Evolutionary conservation across 331 rosid genomes (phyloP).

Genomic region (Malus hybrid): DNA sequence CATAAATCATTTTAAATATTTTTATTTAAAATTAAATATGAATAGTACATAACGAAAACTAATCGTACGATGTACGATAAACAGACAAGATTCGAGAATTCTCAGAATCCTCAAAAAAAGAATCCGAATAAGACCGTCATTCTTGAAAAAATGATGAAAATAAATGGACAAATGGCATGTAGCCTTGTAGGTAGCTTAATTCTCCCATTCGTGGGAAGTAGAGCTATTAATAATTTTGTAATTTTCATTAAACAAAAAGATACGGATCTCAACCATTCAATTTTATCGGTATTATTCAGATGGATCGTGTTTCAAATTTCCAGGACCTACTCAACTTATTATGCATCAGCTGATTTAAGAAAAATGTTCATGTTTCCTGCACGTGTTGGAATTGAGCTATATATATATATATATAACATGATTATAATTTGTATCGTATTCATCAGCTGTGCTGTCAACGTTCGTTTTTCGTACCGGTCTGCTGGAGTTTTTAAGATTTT

Average conservation of each 20-base stretch:
- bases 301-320: not conserved
- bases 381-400: constrained; percentile 12
- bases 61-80: no score
- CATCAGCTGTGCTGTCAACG: no score
- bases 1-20: no score
- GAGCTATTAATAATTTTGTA: not conserved
- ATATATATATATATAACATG: no score
- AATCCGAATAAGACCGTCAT: no score
- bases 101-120: no score
- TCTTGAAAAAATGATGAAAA: not conserved
- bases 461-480: not conserved
- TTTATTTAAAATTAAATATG: no score
- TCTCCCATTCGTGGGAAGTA: constrained; percentile 10
- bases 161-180: not conserved
- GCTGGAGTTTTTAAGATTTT: not conserved
- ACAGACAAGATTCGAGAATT: no score
- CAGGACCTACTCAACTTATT: not conserved
- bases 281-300: not conserved
- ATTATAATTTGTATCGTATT: no score
- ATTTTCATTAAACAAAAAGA: not conserved
- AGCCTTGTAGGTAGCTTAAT: not conserved
- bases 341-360: not conserved
- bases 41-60: no score
- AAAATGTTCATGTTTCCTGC: not conserved
- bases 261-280: constrained; percentile 11